Conservation (phyloP, 805 yeast species). For the Saccharomyces mikatae region DNA sequence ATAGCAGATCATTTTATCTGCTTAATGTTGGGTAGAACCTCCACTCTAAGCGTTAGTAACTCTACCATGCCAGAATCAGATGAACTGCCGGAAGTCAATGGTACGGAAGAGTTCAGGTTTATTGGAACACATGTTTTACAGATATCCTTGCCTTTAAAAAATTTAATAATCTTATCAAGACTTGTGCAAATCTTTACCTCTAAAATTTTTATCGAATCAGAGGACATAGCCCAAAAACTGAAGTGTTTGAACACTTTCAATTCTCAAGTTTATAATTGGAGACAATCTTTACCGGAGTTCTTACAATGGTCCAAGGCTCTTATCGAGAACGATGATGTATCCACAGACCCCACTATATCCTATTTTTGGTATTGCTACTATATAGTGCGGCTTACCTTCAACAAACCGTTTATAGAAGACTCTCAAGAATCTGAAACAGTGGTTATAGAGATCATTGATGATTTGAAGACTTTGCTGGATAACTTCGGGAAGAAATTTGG, state of each 20-base stretch:
- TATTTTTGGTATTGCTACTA: constrained; percentile 51
- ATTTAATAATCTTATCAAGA: constrained; percentile 37
- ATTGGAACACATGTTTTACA: constrained; percentile 26
- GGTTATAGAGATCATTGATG: constrained; percentile 25
- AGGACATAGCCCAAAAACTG: constrained; percentile 31
- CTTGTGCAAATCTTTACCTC: constrained; percentile 31
- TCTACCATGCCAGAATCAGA: constrained; percentile 54
- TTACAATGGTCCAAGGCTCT: constrained; percentile 41
- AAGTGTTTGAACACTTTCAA: constrained; percentile 37
- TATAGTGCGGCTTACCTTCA: constrained; percentile 48
- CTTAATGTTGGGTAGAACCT: constrained; percentile 50
- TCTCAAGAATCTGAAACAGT: constrained; percentile 23
- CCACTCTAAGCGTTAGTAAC: constrained; percentile 45
- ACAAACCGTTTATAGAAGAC: constrained; percentile 50
- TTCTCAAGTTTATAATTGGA: constrained; percentile 45
- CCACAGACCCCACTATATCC: constrained; percentile 44
- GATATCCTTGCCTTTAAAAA: constrained; percentile 33
- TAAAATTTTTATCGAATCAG: constrained; percentile 28
- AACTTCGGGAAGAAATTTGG: constrained; percentile 23
- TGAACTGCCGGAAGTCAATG: constrained; percentile 51
- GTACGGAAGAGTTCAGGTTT: constrained; percentile 53
- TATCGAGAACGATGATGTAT: constrained; percentile 36
- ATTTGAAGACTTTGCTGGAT: constrained; percentile 22
- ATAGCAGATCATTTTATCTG: constrained; percentile 58
- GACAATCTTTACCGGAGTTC: constrained; percentile 39